Conservation (phyloP, 78 protist genomes). For the Dictyostelium discoideum region dicty_2.7 NC_007089.4:1265501-1266000, state of each 20-base stretch:
- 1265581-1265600: constrained; percentile 45
- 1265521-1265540: constrained; percentile 11
- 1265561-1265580: constrained; percentile 68
- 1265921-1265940: background rate
- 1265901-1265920: background rate
- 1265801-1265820: background rate
- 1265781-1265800: background rate
- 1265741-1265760: background rate
- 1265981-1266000: constrained; percentile 42
- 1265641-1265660: constrained; percentile 20
- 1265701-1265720: too few species aligned
- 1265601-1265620: background rate
- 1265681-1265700: too few species aligned
- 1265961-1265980: background rate
- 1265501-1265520: constrained; percentile 50
- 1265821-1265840: background rate
- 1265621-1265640: constrained; percentile 46
- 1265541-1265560: constrained; percentile 56
- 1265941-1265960: constrained; percentile 21
- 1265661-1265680: background rate
- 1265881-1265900: constrained; percentile 40
- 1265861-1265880: constrained; percentile 43
- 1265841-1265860: constrained; percentile 24
- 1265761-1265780: too few species aligned
- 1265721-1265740: too few species aligned